A percentile compares a stretch with the other conserved stretches of the same genome.
Evolutionary conservation across 2,329 filamentous ascomycete species (phyloP).

Genomic region (Paraconiothyrium brasiliense): DNA sequence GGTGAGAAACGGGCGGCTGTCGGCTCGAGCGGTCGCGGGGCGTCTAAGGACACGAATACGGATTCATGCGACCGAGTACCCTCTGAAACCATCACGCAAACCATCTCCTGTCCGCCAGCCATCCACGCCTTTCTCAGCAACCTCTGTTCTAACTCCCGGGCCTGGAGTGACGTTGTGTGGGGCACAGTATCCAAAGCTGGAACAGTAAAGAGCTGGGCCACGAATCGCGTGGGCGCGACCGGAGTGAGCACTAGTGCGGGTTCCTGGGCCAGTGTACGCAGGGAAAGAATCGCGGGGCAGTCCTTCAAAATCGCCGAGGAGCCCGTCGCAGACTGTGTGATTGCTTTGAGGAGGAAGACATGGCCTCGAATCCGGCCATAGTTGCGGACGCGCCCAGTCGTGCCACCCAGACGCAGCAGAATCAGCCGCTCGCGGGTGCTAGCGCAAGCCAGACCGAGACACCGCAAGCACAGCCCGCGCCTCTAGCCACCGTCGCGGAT

Average conservation of each 20-base stretch:
- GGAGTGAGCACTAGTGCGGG: not conserved
- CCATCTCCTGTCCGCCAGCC: not conserved
- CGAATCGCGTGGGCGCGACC: not conserved
- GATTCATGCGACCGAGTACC: not conserved
- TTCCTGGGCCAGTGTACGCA: not conserved
- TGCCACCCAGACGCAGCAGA: conserved; percentile 3
- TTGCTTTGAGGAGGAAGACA: not conserved
- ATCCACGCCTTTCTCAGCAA: not conserved
- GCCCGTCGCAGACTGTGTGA: not conserved
- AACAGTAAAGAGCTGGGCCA: not conserved
- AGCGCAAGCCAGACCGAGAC: not conserved
- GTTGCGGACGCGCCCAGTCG: not conserved
- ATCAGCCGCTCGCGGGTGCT: not conserved
- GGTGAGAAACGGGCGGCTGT: conserved; percentile 6
- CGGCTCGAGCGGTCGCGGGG: conserved; percentile 9
- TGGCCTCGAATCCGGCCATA: not conserved
- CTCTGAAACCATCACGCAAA: not conserved
- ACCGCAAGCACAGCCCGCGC: not conserved
- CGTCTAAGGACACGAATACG: not conserved
- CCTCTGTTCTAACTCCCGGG: not conserved
- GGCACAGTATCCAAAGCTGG: not conserved
- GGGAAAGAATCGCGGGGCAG: not conserved
- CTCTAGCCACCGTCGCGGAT: not conserved
- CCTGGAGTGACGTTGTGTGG: not conserved
- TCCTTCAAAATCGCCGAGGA: not conserved